Conservation (phyloP, 2,329 filamentous ascomycete genomes). For the Madurella fahalii region DNA sequence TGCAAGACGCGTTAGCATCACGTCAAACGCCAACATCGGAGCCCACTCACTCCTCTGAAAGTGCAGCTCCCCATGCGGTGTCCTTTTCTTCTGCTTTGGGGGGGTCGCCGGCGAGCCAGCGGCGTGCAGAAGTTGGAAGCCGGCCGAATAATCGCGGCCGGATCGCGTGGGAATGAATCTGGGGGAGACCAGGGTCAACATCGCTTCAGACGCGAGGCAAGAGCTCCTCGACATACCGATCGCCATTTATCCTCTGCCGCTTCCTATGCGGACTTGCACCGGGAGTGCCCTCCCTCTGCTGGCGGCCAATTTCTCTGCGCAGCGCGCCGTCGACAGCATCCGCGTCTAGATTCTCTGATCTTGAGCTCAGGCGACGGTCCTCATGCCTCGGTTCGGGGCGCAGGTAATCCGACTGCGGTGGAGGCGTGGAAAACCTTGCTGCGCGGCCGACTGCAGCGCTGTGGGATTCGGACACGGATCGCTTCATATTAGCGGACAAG, state of each 20-base stretch:
- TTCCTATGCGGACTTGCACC: constrained; percentile 55
- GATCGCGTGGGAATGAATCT: constrained; percentile 95
- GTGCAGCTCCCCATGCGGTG: constrained; percentile 83
- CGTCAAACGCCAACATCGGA: background rate
- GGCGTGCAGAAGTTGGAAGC: constrained; percentile 86
- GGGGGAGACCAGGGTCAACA: constrained; percentile 9
- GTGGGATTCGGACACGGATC: constrained; percentile 17
- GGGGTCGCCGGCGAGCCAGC: constrained; percentile 91
- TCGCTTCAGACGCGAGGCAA: background rate
- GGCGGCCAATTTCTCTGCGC: constrained; percentile 47
- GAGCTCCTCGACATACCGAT: constrained; percentile 46
- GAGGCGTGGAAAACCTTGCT: constrained; percentile 25
- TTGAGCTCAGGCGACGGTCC: constrained; percentile 11
- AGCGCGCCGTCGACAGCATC: constrained; percentile 50
- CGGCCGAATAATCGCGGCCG: constrained; percentile 88
- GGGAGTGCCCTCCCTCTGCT: constrained; percentile 50
- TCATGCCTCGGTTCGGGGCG: constrained; percentile 14
- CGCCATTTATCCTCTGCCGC: constrained; percentile 56
- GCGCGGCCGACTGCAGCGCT: constrained; percentile 19
- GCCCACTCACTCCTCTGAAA: constrained; percentile 77
- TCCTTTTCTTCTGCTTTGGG: constrained; percentile 77
- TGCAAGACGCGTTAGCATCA: constrained; percentile 31
- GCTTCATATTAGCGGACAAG: constrained; percentile 17
- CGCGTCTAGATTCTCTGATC: constrained; percentile 37
- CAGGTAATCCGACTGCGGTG: constrained; percentile 18